These are phyloP conservation scores for Plasmodium vivax DNA, from an alignment of 169 alveolate species.

Conservation along the genomic window DNA sequence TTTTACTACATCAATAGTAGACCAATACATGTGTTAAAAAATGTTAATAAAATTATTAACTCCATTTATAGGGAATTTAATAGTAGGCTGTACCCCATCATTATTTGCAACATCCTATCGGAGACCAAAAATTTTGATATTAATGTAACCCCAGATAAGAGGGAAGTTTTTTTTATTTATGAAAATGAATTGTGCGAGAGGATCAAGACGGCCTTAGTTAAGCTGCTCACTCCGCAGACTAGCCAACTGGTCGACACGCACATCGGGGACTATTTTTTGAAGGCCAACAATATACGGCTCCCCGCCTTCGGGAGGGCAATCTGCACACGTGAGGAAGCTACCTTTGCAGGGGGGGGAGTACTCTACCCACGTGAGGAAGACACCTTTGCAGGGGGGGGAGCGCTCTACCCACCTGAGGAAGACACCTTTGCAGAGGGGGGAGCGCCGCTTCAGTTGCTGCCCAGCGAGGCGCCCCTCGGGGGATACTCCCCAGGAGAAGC, in stretches of 20 bases:
- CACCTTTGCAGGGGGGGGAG: no score
- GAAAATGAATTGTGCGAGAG: constrained; percentile 77
- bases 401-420: no score
- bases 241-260: constrained; percentile 43
- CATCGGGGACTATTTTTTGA: constrained; percentile 59
- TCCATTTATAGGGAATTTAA: constrained; percentile 80
- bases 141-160: constrained; percentile 84
- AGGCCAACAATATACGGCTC: constrained; percentile 3
- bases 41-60: constrained; percentile 76
- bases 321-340: no score
- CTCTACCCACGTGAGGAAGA: no score
- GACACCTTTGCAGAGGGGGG: neutral
- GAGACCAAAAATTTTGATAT: constrained; percentile 79
- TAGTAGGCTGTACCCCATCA: constrained; percentile 78
- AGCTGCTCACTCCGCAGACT: constrained; percentile 45
- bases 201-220: constrained; percentile 14
- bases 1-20: constrained; percentile 80
- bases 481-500: neutral
- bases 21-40: constrained; percentile 80
- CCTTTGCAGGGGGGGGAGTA: no score
- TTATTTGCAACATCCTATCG: constrained; percentile 76
- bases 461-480: neutral
- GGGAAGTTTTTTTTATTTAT: constrained; percentile 77
- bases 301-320: neutral
- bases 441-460: no score